A percentile compares a stretch with the other conserved stretches of the same genome.
Evolutionary conservation across 768 basidiomycete genomes (phyloP).

Genomic region (Collybiopsis luxurians): DNA sequence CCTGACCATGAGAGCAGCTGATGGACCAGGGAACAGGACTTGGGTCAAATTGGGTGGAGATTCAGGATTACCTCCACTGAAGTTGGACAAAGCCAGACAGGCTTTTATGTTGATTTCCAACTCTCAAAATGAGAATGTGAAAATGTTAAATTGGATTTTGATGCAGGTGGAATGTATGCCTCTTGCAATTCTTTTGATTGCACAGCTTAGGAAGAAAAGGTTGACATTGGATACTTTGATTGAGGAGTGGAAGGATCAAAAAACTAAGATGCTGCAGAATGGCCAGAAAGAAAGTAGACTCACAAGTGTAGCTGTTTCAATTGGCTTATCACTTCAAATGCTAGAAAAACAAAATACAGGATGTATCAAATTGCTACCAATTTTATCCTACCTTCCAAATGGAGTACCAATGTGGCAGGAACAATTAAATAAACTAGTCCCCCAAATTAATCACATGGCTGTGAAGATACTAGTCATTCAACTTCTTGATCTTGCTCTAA

Average conservation of each 20-base stretch:
- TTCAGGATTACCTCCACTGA: not conserved
- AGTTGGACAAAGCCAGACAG: not conserved
- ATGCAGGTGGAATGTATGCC: not conserved
- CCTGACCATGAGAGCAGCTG: constrained; percentile 7
- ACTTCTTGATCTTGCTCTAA: not conserved
- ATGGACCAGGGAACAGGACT: not conserved
- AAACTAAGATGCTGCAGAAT: not conserved
- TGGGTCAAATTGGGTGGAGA: not conserved
- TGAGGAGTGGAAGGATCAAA: no score
- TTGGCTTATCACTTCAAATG: not conserved
- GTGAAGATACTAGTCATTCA: not conserved
- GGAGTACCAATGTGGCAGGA: not conserved
- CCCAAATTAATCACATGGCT: not conserved
- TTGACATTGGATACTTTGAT: no score
- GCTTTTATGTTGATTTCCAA: not conserved
- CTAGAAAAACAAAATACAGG: not conserved
- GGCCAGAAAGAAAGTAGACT: not conserved
- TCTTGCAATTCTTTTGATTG: no score
- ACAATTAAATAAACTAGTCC: not conserved
- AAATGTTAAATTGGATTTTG: not conserved
- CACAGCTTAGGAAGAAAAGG: no score
- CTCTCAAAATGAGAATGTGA: not conserved
- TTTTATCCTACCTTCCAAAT: not conserved
- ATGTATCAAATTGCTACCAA: not conserved
- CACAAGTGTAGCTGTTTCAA: constrained; percentile 1